phyloP scores from a whole-genome alignment of 805 yeast species.

The Nakazawaea laoshanensis region DNA sequence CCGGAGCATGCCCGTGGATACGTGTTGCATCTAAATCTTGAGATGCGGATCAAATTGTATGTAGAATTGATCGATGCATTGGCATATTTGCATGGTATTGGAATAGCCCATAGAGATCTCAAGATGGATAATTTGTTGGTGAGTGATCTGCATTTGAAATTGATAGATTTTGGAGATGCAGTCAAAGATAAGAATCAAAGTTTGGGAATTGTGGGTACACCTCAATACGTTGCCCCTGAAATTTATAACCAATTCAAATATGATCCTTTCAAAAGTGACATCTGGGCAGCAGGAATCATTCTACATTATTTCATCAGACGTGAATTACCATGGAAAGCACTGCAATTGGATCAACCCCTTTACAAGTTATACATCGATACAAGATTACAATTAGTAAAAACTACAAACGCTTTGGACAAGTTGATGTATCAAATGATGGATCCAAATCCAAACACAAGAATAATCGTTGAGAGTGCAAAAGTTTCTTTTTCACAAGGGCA shows the following conservation, averaged over 20 bases:
- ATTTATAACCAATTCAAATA: conserved; percentile 26
- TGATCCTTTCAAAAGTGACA: conserved; percentile 31
- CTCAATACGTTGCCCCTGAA: conserved; percentile 40
- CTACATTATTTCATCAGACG: conserved; percentile 22
- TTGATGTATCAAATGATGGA: too few relatives aligned
- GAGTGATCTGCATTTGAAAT: conserved; percentile 23
- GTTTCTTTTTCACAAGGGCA: too few relatives aligned
- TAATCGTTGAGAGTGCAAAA: too few relatives aligned
- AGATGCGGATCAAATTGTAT: conserved; percentile 24
- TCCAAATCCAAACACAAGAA: too few relatives aligned
- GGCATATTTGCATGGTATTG: conserved; percentile 25
- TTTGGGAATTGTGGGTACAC: conserved; percentile 41
- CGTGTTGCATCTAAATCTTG: conserved; percentile 12
- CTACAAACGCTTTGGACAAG: too few relatives aligned
- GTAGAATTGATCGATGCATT: conserved; percentile 32
- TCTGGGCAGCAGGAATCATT: conserved; percentile 44
- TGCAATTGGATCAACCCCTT: conserved; percentile 20
- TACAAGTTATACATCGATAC: too few relatives aligned
- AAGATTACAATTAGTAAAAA: too few relatives aligned
- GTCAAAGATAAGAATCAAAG: conserved; percentile 14
- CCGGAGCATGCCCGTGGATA: conserved; percentile 19
- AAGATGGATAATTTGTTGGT: conserved; percentile 37
- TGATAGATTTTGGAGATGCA: conserved; percentile 47
- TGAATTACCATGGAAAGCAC: conserved; percentile 40
- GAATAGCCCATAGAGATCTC: conserved; percentile 41